Evolutionary conservation across 345 rosid genomes (phyloP).

Genomic region (Salix udensis): DNA sequence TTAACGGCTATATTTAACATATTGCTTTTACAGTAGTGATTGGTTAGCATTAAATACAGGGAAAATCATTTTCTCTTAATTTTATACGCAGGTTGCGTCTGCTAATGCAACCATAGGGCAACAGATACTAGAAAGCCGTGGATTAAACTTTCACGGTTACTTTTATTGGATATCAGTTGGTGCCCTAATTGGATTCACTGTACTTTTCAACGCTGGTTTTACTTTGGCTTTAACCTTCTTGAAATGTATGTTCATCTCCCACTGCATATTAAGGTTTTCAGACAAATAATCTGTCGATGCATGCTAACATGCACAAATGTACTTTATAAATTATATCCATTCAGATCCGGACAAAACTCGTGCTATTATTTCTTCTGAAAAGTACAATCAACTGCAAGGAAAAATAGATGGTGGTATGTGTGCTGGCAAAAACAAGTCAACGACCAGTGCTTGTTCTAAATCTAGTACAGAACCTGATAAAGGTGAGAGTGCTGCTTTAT

Average conservation of each 20-base stretch:
- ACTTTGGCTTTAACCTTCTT: slow-evolving; percentile 60
- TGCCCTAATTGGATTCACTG: slow-evolving; percentile 52
- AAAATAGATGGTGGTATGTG: slow-evolving; percentile 22
- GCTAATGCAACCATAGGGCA: slow-evolving; percentile 49
- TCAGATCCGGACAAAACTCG: slow-evolving; percentile 71
- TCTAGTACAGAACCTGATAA: slow-evolving; percentile 7
- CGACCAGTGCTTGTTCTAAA: background rate
- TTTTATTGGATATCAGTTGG: slow-evolving; percentile 62
- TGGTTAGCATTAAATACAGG: too few species aligned
- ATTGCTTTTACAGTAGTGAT: background rate
- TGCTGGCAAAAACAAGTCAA: background rate
- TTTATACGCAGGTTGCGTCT: slow-evolving; percentile 29
- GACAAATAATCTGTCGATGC: background rate
- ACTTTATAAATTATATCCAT: background rate
- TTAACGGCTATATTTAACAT: background rate
- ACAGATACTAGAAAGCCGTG: slow-evolving; percentile 50
- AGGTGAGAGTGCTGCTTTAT: slow-evolving; percentile 15
- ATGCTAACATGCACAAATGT: background rate
- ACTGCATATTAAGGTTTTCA: background rate
- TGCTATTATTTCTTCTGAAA: slow-evolving; percentile 63
- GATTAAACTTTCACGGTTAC: slow-evolving; percentile 49
- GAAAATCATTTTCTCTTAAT: background rate
- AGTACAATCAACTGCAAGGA: slow-evolving; percentile 44
- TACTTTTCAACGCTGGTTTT: slow-evolving; percentile 61
- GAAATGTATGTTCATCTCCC: slow-evolving; percentile 45